Evolutionary conservation across 352 stramenopile genomes (phyloP), one percentile per base, ranked within the genome.

Genomic region (Globisporangium radiosum): DNA sequence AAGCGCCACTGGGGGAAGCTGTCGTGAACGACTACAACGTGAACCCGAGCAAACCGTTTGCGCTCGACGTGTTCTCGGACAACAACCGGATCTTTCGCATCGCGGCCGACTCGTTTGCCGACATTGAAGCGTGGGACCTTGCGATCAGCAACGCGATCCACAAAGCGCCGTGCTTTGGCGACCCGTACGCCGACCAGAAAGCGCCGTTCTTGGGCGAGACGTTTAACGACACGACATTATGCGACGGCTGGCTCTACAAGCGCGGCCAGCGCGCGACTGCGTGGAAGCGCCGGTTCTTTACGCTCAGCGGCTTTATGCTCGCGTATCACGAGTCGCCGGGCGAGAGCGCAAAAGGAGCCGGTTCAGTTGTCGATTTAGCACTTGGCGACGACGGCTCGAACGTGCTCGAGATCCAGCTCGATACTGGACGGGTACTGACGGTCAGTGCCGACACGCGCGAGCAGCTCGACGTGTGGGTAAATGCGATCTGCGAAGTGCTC

Each of bases 61-160:
- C 78, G 40, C 58, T 94, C 39, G 81, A 92, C 48, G 75, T 92
- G 47, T 92, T 90, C 54, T 88, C 81, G 25, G 80, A 92, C 57
- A 78, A 91, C 62, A 90, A 92, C 70, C 81, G 85, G 47, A 87
- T 94, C 54, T 68, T 94, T 19, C 65, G 74, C 19, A 84, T 94
- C 59, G 64, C 73, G 11, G 85, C 76, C 10, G 75, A 84, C 10
- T 76, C 70, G 11, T 90, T 91, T 57, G 68, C 72, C 10, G 81
- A 89, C 1, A 88, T 94, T 62, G 75, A 90, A 39, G 76, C 73
- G 11, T 94, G 85, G 85, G 81, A 94, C 59, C 62, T 71, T 2
- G 80, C 81, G 1, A 63, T 91, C 33, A 73, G 72, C 0, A 70
- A 71, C 33, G 76, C 64, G 0, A 79, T 75, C 49, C 67, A 68